These are phyloP conservation scores for Neocatenulostroma microsporum DNA, from an alignment of 2,329 filamentous ascomycete genomes.

Conservation along the genomic window DNA sequence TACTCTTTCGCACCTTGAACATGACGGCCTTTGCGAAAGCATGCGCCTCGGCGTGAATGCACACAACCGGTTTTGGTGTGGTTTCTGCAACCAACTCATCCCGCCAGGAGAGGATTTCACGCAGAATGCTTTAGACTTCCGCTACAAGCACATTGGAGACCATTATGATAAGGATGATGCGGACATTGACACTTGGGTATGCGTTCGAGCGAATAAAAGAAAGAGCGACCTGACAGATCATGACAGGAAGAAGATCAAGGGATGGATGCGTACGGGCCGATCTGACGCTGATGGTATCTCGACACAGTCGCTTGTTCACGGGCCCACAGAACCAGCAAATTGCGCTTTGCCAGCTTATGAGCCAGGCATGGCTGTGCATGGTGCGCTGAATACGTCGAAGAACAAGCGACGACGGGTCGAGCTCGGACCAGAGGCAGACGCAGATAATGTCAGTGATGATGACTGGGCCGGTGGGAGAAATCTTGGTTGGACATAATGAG, in stretches of 20 bases:
- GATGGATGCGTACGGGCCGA: no score
- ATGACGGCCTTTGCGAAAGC: conserved; percentile 30
- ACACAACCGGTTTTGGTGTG: conserved; percentile 72
- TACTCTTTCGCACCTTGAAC: not conserved
- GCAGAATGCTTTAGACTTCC: conserved; percentile 26
- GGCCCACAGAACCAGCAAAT: not conserved
- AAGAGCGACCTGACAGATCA: conserved; percentile 24
- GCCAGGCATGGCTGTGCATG: not conserved
- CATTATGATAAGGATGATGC: conserved; percentile 54
- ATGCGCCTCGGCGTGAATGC: conserved; percentile 57
- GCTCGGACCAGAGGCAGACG: conserved; percentile 1
- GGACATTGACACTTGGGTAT: conserved; percentile 52
- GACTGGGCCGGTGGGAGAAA: not conserved
- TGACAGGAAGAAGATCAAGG: conserved; percentile 4
- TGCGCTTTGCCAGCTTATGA: not conserved
- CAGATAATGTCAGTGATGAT: not conserved
- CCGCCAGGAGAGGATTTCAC: conserved; percentile 24
- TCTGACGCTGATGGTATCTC: no score
- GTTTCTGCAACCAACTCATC: conserved; percentile 61
- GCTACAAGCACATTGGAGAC: conserved; percentile 67
- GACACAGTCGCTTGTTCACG: no score
- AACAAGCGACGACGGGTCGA: conserved; percentile 4
- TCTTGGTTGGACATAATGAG: no score
- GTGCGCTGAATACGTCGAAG: not conserved
- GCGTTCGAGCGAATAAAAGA: conserved; percentile 30